Base-by-base conservation (phyloP, 352 stramenopile genomes). In the Globisporangium uncinulatum region DNA sequence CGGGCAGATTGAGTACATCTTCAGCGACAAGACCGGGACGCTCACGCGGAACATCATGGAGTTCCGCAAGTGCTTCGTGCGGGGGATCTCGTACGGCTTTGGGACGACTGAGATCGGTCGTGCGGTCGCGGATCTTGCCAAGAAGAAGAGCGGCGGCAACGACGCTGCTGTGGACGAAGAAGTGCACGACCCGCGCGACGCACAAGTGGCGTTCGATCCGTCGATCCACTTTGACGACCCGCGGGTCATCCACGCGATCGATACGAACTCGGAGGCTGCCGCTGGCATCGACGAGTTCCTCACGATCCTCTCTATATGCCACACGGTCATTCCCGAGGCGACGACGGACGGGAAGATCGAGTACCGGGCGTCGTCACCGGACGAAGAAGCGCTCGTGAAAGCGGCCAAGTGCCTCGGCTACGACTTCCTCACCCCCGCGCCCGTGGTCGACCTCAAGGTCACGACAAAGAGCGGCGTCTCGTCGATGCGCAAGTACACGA, bases 31-130 rank as follows among this genome's bases (percentile, higher is more conserved):
- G 70, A 99, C 97, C 9, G 97, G 97, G 9, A 99, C 97, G 34
- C 78, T 99, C 36, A 99, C 97, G n/a, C 87, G 93, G 55, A 99
- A 99, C 77, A 88, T 98, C 24, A 99, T 99, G 96, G 83, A 98
- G 67, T 97, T 98, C 55, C 86, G 91, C 43, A 95, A 95, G 52
- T 97, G 90, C 57, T 90, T 86, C 19, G 75, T 98, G 43, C 66
- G 71, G 20, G 91, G 91, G 32, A 44, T 80, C 2, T 86, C 83
- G 7, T 98, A 96, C 56, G 89, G 89, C 34, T 84, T 87, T 32
- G 86, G 86, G 2, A 92, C 83, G 17, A 89, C 79, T 2, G 79
- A 92, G 61, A 87, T 89, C 15, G 83, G 79, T n/a, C 69, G 70
- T 37, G 74, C 75, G 0, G 82, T 92, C 4, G 77, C 77, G 0